A percentile compares a stretch with the other conserved stretches of the same genome.
Conservation (phyloP, 306 rosid species). For the Crotalaria pallida region DNA sequence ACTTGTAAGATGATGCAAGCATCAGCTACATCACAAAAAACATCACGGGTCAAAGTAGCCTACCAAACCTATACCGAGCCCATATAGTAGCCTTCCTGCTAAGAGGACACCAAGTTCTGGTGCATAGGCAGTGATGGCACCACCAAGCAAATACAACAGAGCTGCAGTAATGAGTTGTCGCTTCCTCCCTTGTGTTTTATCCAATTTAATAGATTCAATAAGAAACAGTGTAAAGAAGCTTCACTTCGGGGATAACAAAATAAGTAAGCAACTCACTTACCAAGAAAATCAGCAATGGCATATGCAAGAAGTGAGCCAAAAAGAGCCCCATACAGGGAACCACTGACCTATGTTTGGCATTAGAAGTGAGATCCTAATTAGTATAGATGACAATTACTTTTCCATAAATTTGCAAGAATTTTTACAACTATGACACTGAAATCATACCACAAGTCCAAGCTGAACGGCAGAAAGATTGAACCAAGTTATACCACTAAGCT, state of each 20-base stretch:
- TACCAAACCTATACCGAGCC: constrained; percentile 96
- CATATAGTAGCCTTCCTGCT: constrained; percentile 80
- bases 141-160: constrained; percentile 55
- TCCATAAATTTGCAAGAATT: background rate
- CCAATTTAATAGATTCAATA: constrained; percentile 19
- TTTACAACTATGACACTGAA: constrained; percentile 9
- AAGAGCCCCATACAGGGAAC: constrained; percentile 96
- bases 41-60: constrained; percentile 23
- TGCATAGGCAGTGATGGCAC: constrained; percentile 62
- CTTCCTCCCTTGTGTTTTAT: constrained; percentile 58
- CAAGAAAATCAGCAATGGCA: constrained; percentile 84
- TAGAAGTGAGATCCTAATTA: constrained; percentile 2
- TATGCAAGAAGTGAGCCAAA: constrained; percentile 75
- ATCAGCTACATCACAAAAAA: constrained; percentile 18
- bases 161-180: constrained; percentile 76
- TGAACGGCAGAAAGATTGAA: constrained; percentile 74
- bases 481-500: constrained; percentile 83
- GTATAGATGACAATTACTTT: background rate
- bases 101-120: constrained; percentile 70
- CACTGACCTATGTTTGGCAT: constrained; percentile 62
- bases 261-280: constrained; percentile 36
- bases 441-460: constrained; percentile 90
- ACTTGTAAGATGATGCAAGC: constrained; percentile 12
- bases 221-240: constrained; percentile 23
- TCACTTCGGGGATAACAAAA: constrained; percentile 17